Evolutionary conservation across 805 yeast species (phyloP).

Genomic region (Metschnikowia lachancei): DNA sequence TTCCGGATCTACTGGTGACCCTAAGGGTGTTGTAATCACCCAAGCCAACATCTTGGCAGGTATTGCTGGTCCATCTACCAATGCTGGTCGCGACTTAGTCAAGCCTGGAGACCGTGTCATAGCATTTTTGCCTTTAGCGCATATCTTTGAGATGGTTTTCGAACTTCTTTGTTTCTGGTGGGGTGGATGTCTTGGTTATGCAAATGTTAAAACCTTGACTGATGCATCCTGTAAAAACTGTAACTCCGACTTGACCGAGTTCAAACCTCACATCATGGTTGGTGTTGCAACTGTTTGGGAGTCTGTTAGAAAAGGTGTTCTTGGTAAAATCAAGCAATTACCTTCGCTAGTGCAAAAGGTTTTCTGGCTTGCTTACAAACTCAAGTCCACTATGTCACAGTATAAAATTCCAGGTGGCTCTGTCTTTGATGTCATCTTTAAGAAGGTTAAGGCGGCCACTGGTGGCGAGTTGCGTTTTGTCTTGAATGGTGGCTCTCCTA

Average conservation of each 20-base stretch:
- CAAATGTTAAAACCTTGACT: constrained; percentile 85
- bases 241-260: constrained; percentile 80
- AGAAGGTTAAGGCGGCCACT: constrained; percentile 87
- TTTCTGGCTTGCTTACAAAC: constrained; percentile 84
- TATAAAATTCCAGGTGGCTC: constrained; percentile 74
- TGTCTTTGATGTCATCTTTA: constrained; percentile 76
- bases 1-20: constrained; percentile 82
- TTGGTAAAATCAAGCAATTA: constrained; percentile 65
- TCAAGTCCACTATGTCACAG: constrained; percentile 61
- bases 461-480: constrained; percentile 79
- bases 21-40: constrained; percentile 76
- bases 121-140: constrained; percentile 93
- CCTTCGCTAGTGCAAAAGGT: constrained; percentile 69
- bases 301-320: constrained; percentile 86
- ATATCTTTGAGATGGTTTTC: constrained; percentile 87
- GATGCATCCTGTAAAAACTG: constrained; percentile 81
- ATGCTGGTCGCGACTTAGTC: constrained; percentile 53
- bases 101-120: constrained; percentile 65
- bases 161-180: constrained; percentile 78
- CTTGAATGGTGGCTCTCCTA: constrained; percentile 92
- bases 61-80: constrained; percentile 73
- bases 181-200: constrained; percentile 91
- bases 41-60: constrained; percentile 77
- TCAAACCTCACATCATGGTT: constrained; percentile 91
- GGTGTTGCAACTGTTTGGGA: constrained; percentile 99